phyloP scores from a whole-genome alignment of 352 stramenopile species.

The Pythium brachiatum region DNA sequence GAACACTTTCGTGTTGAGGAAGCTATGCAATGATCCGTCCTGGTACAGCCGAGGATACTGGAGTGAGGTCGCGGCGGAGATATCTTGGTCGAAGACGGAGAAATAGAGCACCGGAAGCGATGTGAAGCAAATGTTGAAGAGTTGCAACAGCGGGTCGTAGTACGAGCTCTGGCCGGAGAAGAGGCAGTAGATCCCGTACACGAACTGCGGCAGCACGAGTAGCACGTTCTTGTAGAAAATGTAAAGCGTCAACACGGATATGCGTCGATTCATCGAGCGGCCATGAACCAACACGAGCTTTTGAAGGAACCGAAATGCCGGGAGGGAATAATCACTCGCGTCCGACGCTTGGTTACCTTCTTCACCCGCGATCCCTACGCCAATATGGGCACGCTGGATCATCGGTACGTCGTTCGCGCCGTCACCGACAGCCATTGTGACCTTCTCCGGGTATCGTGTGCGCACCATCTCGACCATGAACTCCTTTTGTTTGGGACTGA shows the following conservation, averaged over 20 bases:
- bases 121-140: slow-evolving; percentile 84
- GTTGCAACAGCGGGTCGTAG: slow-evolving; percentile 71
- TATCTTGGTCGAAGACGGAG: slow-evolving; percentile 38
- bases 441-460: slow-evolving; percentile 31
- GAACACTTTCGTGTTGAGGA: slow-evolving; percentile 50
- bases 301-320: slow-evolving; percentile 82
- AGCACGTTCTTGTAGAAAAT: slow-evolving; percentile 90
- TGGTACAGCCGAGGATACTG: slow-evolving; percentile 52
- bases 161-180: slow-evolving; percentile 80
- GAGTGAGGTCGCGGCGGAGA: slow-evolving; percentile 38
- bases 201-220: slow-evolving; percentile 76
- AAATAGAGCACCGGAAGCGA: slow-evolving; percentile 66
- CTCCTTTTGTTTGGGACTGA: slow-evolving; percentile 96
- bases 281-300: slow-evolving; percentile 87
- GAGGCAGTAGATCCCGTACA: slow-evolving; percentile 66
- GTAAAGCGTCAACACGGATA: slow-evolving; percentile 68
- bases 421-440: slow-evolving; percentile 86
- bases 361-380: slow-evolving; percentile 57
- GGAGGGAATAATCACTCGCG: slow-evolving; percentile 88
- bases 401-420: slow-evolving; percentile 93
- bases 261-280: slow-evolving; percentile 67
- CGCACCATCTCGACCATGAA: slow-evolving; percentile 94
- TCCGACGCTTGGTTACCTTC: slow-evolving; percentile 86
- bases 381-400: slow-evolving; percentile 83
- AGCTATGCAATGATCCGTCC: slow-evolving; percentile 46